These are phyloP conservation scores for Iberis amara DNA, from an alignment of 441 rosid genomes.

Conservation along the genomic window DNA sequence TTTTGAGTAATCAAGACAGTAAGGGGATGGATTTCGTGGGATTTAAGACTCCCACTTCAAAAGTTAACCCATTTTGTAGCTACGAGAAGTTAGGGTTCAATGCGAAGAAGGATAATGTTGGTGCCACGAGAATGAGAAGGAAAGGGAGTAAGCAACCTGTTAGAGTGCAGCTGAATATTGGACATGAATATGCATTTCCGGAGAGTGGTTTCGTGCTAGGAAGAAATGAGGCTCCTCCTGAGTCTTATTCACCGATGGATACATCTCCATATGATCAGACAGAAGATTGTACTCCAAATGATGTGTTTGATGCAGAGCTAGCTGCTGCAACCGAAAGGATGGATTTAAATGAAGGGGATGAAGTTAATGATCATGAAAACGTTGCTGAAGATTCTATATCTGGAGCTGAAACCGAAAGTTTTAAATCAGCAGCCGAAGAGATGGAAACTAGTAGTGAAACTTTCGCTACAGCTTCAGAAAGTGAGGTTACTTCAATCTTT, in stretches of 20 bases:
- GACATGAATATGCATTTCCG: constrained; percentile 43
- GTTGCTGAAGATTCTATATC: constrained; percentile 48
- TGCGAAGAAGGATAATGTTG: constrained; percentile 44
- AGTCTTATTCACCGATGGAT: constrained; percentile 84
- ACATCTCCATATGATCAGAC: constrained; percentile 64
- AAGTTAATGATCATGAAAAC: constrained; percentile 39
- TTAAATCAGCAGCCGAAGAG: constrained; percentile 75
- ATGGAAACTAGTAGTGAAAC: constrained; percentile 47
- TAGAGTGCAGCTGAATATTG: constrained; percentile 45
- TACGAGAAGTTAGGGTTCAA: constrained; percentile 34
- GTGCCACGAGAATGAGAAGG: constrained; percentile 44
- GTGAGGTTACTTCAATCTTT: constrained; percentile 53
- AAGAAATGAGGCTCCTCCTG: constrained; percentile 48
- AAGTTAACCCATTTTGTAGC: constrained; percentile 10
- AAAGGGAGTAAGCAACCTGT: constrained; percentile 59
- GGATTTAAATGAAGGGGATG: constrained; percentile 50
- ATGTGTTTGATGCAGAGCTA: constrained; percentile 52
- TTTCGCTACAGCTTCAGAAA: constrained; percentile 48
- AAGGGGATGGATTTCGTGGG: constrained; percentile 36
- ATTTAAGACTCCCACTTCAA: constrained; percentile 52
- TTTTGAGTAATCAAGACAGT: constrained; percentile 38
- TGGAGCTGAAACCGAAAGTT: constrained; percentile 80
- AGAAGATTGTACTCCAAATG: constrained; percentile 33
- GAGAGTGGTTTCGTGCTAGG: constrained; percentile 35
- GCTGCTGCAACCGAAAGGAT: constrained; percentile 49